A percentile compares a stretch with the other conserved stretches of the same genome.
Conservation (phyloP, 2,329 filamentous ascomycete species). For the Orbilia javanica region DNA sequence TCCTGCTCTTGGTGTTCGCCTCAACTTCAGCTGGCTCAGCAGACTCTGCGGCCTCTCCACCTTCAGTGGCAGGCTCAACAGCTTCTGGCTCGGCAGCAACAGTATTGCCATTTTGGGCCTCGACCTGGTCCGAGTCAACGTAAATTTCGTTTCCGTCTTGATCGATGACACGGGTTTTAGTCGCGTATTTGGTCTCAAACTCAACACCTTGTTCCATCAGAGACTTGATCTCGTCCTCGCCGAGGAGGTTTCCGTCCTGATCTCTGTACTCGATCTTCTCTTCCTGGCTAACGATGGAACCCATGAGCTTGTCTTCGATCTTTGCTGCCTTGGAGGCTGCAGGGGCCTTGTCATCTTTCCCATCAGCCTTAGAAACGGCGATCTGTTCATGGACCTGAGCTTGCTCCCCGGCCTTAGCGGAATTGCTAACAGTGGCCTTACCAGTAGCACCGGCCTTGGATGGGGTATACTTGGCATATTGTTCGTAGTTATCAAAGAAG, state of each 20-base stretch:
- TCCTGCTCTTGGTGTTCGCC: conserved; percentile 54
- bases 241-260: conserved; percentile 88
- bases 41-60: conserved; percentile 15
- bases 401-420: conserved; percentile 43
- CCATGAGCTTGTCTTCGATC: conserved; percentile 59
- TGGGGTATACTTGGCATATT: conserved; percentile 50
- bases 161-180: conserved; percentile 87
- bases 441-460: conserved; percentile 40
- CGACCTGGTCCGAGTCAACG: conserved; percentile 60
- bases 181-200: conserved; percentile 96
- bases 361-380: conserved; percentile 46
- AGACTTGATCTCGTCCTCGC: conserved; percentile 83
- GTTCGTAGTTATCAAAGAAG: conserved; percentile 69
- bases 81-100: conserved; percentile 49
- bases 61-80: conserved; percentile 44
- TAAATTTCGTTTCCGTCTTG: conserved; percentile 81
- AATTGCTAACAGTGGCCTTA: conserved; percentile 19
- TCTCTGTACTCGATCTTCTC: conserved; percentile 95
- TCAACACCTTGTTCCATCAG: conserved; percentile 87
- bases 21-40: conserved; percentile 28
- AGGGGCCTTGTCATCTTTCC: conserved; percentile 23
- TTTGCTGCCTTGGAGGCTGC: conserved; percentile 37
- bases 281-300: conserved; percentile 71
- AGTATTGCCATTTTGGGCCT: conserved; percentile 13
- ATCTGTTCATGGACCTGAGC: conserved; percentile 34